Evolutionary conservation across 192 early-diverging fungal genomes (phyloP), one percentile per base, ranked within the genome.

Genomic region (Coemansia sp.): DNA sequence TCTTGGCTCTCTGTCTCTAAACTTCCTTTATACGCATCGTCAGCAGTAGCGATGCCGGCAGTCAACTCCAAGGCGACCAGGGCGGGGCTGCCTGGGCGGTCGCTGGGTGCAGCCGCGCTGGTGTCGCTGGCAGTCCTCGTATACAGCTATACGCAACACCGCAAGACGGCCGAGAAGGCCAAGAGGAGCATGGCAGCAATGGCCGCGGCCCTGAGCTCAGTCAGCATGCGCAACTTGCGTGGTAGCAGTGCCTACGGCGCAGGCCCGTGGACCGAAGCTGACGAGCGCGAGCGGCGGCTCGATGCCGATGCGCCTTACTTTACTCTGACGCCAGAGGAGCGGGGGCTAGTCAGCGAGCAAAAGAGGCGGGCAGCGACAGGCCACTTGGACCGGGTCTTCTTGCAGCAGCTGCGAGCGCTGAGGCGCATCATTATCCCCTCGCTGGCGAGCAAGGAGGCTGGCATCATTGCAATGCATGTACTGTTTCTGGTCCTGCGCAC

Each of bases 401-500:
- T 73, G 22, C 50, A 41, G 49, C 85, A 88, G 71, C 62, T 87
- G 25, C 68, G 77, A 16, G 82, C 85, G 29, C 81, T 97, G 63
- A 72, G 83, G 45, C 80, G 78, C 43, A 87, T 94, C 66, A 79
- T 89, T 46, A 83, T 94, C 47, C 94, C 94, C 16, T 74, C 65
- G 18, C 76, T 85, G 68, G 65, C 70, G 7, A 84, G 82, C 61
- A 90, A 90, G 78, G 92, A 92, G 47, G 80, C 83, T 27, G 47
- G 78, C 16, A 81, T 98, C 42, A 63, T 98, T 36, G 64, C 82
- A 0, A 63, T 93, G 46, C 92, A 98, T 54, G 83, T 88, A 7
- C 49, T 80, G 31, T 95, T 95, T 66, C 64, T 98, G 40, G 81
- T 98, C 3, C 78, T 93, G 39, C 71, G 94, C 51, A 95, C 94